A percentile compares a stretch with the other conserved stretches of the same genome.
phyloP scores from a whole-genome alignment of 2,329 filamentous ascomycete genomes.

The Leptoxyphium fumago region DNA sequence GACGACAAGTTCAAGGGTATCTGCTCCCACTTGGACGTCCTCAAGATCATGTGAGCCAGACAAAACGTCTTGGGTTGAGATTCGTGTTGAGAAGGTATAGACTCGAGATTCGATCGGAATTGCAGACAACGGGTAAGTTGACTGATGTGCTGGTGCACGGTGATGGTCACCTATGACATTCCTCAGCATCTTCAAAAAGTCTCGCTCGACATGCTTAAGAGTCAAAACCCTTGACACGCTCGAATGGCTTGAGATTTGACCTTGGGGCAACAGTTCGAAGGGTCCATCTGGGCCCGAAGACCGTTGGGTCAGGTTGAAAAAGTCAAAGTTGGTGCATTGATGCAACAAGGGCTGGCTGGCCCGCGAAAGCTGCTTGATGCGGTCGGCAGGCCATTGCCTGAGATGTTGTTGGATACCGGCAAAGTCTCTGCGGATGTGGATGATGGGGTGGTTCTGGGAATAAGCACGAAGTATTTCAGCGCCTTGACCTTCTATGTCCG shows the following conservation, averaged over 20 bases:
- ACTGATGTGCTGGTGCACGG: conserved; percentile 42
- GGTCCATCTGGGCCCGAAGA: conserved; percentile 8
- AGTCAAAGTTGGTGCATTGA: conserved; percentile 58
- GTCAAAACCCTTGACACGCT: conserved; percentile 36
- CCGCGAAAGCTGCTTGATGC: conserved; percentile 43
- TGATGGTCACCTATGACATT: conserved; percentile 40
- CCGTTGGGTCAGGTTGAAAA: conserved; percentile 53
- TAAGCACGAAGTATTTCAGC: conserved; percentile 48
- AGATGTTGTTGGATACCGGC: conserved; percentile 51
- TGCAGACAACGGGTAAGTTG: conserved; percentile 49
- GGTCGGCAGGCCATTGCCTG: conserved; percentile 27
- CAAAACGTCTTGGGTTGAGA: conserved; percentile 44
- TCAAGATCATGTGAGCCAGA: conserved; percentile 44
- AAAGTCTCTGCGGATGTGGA: conserved; percentile 53
- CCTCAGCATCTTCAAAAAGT: conserved; percentile 55
- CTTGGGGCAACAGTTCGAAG: conserved; percentile 1
- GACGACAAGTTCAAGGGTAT: conserved; percentile 50
- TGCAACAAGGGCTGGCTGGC: conserved; percentile 45
- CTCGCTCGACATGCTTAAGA: conserved; percentile 51
- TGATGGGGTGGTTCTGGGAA: conserved; percentile 50
- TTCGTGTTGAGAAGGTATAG: conserved; percentile 53
- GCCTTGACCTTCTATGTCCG: conserved; percentile 50
- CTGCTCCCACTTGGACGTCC: conserved; percentile 49
- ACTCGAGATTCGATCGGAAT: conserved; percentile 44
- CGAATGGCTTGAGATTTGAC: conserved; percentile 2